Base-by-base conservation (phyloP, 2,329 filamentous ascomycete species). In the Ambrosiella cleistominuta region DNA sequence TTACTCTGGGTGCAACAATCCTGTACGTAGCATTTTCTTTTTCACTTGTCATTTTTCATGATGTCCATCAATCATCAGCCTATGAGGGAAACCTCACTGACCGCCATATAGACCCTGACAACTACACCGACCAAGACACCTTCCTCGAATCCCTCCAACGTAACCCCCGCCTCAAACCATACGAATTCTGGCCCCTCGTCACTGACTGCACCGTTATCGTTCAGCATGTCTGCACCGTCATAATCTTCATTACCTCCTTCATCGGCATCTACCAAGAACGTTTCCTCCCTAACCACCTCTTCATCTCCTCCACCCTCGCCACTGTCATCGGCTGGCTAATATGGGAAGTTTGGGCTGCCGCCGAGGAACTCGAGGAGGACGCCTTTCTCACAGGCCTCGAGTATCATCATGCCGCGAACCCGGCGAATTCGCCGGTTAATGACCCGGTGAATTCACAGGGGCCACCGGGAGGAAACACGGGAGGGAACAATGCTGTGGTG, bases 161-260 rank as follows among this genome's bases (percentile, higher is more conserved):
- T 53, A 98, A 98, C 68, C 91, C 91, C 3, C 83, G 90, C 45
- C 79, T 97, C 56, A 85, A 93, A 63, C 91, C 91, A 0, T 98
- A 98, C 70, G 90, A 97, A 66, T 98, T 98, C 70, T 98, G 93
- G 91, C 88, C 90, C 7, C 77, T 98, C 39, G 89, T 97, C 55
- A 87, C 88, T 59, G 91, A 97, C 69, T 91, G 88, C 12, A 96
- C 91, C 2, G 88, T 97, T 60, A 96, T 98, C 64, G 86, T 97
- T 15, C 93, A 98, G 69, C 93, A 98, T 69, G 86, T 97, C 54
- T 95, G 88, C 69, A 94, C 88, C 7, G 90, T 97, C 61, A 86
- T 86, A 57, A 91, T 98, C 59, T 98, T 97, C 67, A 80, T 95
- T 61, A 90, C 91, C 63, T 95, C 87, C 70, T 98, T 98, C 67